Evolutionary conservation across 2,329 filamentous ascomycete species (phyloP).

Genomic region (Trichoderma hamatum): DNA sequence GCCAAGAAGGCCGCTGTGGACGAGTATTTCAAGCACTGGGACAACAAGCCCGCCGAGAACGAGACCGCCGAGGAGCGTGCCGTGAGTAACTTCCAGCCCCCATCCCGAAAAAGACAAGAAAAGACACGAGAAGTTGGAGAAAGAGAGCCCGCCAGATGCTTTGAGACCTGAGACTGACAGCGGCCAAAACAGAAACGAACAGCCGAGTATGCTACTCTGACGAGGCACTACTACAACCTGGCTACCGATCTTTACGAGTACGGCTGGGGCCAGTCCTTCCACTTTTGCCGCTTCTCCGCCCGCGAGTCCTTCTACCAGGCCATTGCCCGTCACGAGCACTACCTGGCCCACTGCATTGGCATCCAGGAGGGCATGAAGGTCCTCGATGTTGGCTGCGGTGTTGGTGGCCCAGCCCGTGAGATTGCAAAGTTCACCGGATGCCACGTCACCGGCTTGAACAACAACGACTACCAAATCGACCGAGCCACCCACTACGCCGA

Average conservation of each 20-base stretch:
- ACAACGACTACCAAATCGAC: conserved; percentile 96
- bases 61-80: conserved; percentile 50
- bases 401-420: conserved; percentile 90
- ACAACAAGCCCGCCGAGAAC: conserved; percentile 75
- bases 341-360: conserved; percentile 82
- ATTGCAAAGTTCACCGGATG: conserved; percentile 90
- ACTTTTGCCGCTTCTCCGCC: conserved; percentile 89
- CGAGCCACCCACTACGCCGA: conserved; percentile 79
- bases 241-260: conserved; percentile 93
- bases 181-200: conserved; percentile 64
- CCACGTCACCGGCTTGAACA: conserved; percentile 87
- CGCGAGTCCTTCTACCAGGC: conserved; percentile 85
- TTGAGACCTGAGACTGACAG: no score
- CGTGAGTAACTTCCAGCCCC: conserved; percentile 8
- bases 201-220: conserved; percentile 89
- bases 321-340: conserved; percentile 93
- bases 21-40: conserved; percentile 97
- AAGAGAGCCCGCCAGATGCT: neutral
- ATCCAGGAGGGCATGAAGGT: conserved; percentile 81
- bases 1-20: conserved; percentile 83
- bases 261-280: conserved; percentile 90
- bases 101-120: neutral
- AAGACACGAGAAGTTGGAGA: neutral
- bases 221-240: conserved; percentile 94
- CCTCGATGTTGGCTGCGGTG: conserved; percentile 92